Conservation (phyloP, 164 flowering plant genomes). For the Chimonanthus salicifolius region DNA sequence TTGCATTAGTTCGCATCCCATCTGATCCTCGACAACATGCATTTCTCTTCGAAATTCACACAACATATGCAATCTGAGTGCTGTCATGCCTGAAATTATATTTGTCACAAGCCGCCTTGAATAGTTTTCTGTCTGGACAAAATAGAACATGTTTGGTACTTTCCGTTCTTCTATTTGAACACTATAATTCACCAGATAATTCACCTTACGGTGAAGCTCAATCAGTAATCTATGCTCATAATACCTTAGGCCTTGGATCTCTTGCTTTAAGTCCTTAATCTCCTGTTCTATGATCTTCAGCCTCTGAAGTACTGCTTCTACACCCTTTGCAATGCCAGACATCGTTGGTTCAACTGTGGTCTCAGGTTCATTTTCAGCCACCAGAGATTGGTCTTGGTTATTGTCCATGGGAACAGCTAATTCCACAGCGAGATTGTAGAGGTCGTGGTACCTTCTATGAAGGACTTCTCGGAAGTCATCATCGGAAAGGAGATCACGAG, state of each 20-base stretch:
- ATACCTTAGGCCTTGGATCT: constrained; percentile 88
- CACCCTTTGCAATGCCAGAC: constrained; percentile 86
- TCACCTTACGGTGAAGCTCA: constrained; percentile 73
- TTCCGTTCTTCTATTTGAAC: constrained; percentile 76
- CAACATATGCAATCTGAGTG: constrained; percentile 82
- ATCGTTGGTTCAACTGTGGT: constrained; percentile 58
- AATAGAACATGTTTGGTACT: constrained; percentile 92
- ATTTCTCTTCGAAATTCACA: constrained; percentile 76
- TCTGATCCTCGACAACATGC: constrained; percentile 89
- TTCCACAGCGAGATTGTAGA: constrained; percentile 72
- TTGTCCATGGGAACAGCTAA: constrained; percentile 60
- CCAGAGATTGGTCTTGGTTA: constrained; percentile 22
- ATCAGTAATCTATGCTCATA: constrained; percentile 71
- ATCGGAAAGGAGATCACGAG: constrained; percentile 80
- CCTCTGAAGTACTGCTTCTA: constrained; percentile 77
- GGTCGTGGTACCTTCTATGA: constrained; percentile 70
- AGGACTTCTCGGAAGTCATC: constrained; percentile 88
- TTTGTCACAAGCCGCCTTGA: constrained; percentile 67
- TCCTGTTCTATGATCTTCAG: constrained; percentile 81
- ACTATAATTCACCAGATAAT: constrained; percentile 65
- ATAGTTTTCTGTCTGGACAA: constrained; percentile 76
- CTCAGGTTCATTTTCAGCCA: constrained; percentile 25
- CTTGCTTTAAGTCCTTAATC: constrained; percentile 83
- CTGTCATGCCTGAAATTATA: constrained; percentile 74
- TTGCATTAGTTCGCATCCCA: constrained; percentile 85